Evolutionary conservation across 2,329 filamentous ascomycete genomes (phyloP).

Genomic region (Aspergillus amoenus): DNA sequence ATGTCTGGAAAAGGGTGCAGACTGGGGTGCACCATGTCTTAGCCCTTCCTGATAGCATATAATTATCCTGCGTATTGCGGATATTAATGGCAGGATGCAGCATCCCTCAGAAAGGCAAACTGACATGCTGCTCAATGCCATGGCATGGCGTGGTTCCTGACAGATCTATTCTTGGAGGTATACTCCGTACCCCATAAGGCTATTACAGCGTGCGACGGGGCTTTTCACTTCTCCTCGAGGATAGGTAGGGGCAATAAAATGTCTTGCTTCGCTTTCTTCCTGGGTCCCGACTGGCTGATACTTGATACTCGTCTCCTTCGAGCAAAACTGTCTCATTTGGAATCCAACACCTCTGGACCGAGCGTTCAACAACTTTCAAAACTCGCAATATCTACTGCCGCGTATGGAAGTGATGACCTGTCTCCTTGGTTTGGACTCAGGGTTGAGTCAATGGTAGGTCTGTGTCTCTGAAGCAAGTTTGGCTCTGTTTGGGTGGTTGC

Average conservation of each 20-base stretch:
- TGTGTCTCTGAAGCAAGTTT: background rate
- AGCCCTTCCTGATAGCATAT: background rate
- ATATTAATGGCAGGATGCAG: background rate
- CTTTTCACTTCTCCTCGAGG: background rate
- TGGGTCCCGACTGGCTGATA: background rate
- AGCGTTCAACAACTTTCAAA: background rate
- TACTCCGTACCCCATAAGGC: background rate
- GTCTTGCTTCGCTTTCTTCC: background rate
- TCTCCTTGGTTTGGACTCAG: background rate
- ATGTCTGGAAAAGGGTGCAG: background rate
- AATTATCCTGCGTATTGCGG: background rate
- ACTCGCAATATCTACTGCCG: background rate
- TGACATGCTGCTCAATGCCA: background rate
- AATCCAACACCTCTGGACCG: background rate
- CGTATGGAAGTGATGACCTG: background rate
- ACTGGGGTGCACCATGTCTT: background rate
- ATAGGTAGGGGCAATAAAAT: background rate
- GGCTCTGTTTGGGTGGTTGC: background rate
- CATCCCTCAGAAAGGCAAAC: background rate
- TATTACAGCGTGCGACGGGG: background rate
- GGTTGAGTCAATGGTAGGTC: background rate
- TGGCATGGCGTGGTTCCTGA: conserved; percentile 1
- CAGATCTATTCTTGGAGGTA: conserved; percentile 7
- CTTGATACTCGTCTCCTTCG: background rate
- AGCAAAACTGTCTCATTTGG: background rate